Evolutionary conservation across 148 eudicot species (phyloP).

Genomic region (Pharnaceum exiguum): DNA sequence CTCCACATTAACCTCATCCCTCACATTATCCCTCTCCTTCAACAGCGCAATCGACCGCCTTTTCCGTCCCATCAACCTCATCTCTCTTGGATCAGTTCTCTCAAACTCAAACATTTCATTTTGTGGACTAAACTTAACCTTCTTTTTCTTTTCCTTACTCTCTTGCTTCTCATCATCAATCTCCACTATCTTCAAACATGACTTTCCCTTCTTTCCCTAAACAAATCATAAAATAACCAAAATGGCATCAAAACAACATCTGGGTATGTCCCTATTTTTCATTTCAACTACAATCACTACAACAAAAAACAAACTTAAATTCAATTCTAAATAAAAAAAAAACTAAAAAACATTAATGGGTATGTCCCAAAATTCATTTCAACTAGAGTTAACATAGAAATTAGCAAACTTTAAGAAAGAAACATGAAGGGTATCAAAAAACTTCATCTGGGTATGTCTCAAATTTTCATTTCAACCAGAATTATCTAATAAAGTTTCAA

Average conservation of each 20-base stretch:
- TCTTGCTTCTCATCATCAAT: constrained; percentile 7
- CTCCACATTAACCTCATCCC: too few species aligned
- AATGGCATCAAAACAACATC: background rate
- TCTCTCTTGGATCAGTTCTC: constrained; percentile 25
- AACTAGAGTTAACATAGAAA: background rate
- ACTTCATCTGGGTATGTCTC: too few species aligned
- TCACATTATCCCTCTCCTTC: too few species aligned
- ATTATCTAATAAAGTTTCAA: too few species aligned
- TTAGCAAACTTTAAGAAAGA: constrained; percentile 7
- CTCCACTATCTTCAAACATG: constrained; percentile 36
- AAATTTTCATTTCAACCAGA: too few species aligned
- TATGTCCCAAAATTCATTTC: background rate
- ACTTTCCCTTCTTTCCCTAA: constrained; percentile 10
- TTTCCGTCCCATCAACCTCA: constrained; percentile 34
- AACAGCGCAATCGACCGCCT: constrained; percentile 23
- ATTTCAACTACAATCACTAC: background rate
- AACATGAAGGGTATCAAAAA: constrained; percentile 10
- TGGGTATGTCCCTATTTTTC: constrained; percentile 10
- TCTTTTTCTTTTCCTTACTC: constrained; percentile 46
- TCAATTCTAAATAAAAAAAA: background rate
- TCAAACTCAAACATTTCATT: constrained; percentile 52
- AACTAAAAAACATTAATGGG: constrained; percentile 4
- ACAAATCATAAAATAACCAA: constrained; percentile 22
- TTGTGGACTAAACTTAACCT: constrained; percentile 63
- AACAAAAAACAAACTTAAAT: background rate